Conservation (phyloP, 441 rosid species). For the Pelargonium cotyledonis region DNA sequence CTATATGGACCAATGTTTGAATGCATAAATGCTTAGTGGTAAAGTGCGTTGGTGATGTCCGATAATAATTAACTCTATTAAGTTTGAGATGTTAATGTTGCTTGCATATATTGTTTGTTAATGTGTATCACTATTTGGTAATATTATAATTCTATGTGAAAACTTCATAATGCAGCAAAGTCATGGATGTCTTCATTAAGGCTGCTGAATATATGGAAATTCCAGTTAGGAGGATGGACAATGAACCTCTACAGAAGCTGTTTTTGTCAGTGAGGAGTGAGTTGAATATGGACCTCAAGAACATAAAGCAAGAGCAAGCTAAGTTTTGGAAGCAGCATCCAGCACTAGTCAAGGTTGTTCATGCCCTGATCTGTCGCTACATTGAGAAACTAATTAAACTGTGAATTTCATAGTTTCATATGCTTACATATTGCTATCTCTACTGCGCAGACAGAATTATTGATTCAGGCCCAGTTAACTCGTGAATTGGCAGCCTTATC, state of each 20-base stretch:
- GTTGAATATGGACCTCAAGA: constrained; percentile 87
- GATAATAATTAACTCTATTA: background rate
- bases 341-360: constrained; percentile 77
- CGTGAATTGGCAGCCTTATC: constrained; percentile 66
- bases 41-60: background rate
- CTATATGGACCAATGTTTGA: background rate
- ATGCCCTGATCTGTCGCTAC: constrained; percentile 13
- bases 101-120: background rate
- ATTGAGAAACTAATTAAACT: constrained; percentile 4
- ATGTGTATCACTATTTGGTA: constrained; percentile 4
- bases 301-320: constrained; percentile 98
- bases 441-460: constrained; percentile 74
- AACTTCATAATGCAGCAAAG: constrained; percentile 59
- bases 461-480: constrained; percentile 95
- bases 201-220: constrained; percentile 97
- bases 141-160: constrained; percentile 17
- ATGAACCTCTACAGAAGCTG: constrained; percentile 94
- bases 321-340: constrained; percentile 99
- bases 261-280: constrained; percentile 96
- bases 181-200: constrained; percentile 91
- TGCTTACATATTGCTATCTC: constrained; percentile 17
- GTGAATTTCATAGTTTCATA: constrained; percentile 15
- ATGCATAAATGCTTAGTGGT: background rate
- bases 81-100: background rate
- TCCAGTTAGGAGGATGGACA: constrained; percentile 90